Percentiles rank a stretch among this genome's conserved stretches.
Conservation (phyloP, 2,329 filamentous ascomycete genomes). For the Colletotrichum musae region DNA sequence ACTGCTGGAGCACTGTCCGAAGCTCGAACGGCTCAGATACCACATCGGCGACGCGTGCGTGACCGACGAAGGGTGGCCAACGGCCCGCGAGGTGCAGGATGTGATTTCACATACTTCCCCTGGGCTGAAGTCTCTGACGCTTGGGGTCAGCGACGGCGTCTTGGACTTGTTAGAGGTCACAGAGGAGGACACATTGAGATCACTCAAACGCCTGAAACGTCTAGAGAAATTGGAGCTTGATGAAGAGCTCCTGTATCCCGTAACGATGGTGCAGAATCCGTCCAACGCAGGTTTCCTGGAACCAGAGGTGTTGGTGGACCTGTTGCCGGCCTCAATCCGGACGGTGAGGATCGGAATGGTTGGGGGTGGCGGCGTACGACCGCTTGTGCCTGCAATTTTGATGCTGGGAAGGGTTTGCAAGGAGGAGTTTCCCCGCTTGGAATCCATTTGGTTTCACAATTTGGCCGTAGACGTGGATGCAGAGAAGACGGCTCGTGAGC, state of each 20-base stretch:
- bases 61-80: neutral
- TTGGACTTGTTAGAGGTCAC: neutral
- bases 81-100: neutral
- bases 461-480: neutral
- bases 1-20: neutral
- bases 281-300: neutral
- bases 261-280: neutral
- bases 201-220: neutral
- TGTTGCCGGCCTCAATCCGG: neutral
- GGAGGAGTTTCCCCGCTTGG: neutral
- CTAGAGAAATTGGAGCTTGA: neutral
- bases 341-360: neutral
- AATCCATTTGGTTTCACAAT: neutral
- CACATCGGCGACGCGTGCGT: neutral
- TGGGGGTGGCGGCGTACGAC: neutral
- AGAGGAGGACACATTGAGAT: neutral
- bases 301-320: neutral
- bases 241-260: neutral
- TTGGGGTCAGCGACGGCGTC: neutral
- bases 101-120: neutral
- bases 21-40: neutral
- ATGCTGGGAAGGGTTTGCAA: neutral
- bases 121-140: neutral
- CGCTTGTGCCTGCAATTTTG: neutral
- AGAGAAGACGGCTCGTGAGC: neutral